Base-by-base conservation (phyloP, 352 stramenopile species). In the Phytophthora sp. region DNA sequence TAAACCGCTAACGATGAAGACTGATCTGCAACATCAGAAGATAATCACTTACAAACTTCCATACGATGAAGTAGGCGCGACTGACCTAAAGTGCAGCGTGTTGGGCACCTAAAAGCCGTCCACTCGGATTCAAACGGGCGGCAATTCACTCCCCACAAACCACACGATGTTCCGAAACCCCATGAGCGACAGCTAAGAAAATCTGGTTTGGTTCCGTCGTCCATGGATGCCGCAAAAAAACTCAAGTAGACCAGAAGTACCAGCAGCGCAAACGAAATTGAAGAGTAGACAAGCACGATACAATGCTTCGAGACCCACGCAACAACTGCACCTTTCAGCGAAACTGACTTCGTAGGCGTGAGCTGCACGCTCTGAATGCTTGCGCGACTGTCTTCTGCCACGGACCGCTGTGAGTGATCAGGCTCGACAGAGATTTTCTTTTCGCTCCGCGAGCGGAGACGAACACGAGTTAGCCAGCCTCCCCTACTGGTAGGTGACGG, bases 221-320 rank as follows among this genome's bases (percentile, higher is more conserved):
- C 72, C 71, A 93, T 87, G 4, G 56, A 69, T 0, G 85, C 83
- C 2, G 82, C 82, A 46, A 93, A 95, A 67, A 88, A 93, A 65
- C 85, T 93, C 51, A 91, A 49, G 60, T 93, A 90, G 8, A 89
- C 31, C 29, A 94, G 68, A 71, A 93, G 44, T 27, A 90, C 46
- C 18, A 92, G 13, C 27, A 88, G 18, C 12, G 41, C 30, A 26
- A 87, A 47, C n/a, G 56, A 66, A 35, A 88, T 56, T 38, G 54
- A 51, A 26, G 72, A 78, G 69, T 92, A 94, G 30, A 84, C 38
- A 15, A 79, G 33, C 18, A 75, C 54, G 20, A 83, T 42, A 44
- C 73, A 76, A 47, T 90, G 53, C 20, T 35, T 39, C 18, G 57
- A 73, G 11, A 74, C 16, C 67, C 67, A 74, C 7, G 35, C 29